Conservation (phyloP, 805 yeast genomes). For the Zygosaccharomyces kombuchaensis region DNA sequence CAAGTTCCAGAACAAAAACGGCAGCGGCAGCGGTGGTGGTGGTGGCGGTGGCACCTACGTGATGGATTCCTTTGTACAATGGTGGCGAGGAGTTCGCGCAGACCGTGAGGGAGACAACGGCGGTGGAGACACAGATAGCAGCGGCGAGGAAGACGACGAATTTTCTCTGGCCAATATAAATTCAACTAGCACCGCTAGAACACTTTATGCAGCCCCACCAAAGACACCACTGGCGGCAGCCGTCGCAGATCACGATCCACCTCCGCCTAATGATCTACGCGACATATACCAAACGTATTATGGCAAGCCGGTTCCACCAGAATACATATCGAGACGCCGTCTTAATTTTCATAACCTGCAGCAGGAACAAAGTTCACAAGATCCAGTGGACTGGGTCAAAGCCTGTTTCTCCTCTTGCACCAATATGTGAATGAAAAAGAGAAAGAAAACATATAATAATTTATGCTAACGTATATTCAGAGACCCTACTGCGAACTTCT, state of each 20-base stretch:
- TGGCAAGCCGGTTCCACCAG: constrained; percentile 12
- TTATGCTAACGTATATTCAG: neutral
- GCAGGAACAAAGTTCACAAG: constrained; percentile 3
- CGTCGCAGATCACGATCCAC: constrained; percentile 6
- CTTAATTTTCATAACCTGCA: constrained; percentile 3
- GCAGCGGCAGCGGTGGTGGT: neutral
- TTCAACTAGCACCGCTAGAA: neutral
- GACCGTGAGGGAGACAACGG: neutral
- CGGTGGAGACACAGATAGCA: neutral
- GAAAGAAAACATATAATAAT: neutral
- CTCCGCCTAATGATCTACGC: constrained; percentile 5
- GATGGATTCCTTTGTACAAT: constrained; percentile 1
- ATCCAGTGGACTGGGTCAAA: constrained; percentile 3
- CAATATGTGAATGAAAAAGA: neutral
- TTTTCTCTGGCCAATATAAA: constrained; percentile 6
- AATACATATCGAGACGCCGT: constrained; percentile 11
- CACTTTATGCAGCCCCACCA: constrained; percentile 7
- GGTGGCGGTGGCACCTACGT: neutral
- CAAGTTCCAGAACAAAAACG: neutral
- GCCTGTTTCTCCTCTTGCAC: constrained; percentile 7
- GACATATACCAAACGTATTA: constrained; percentile 11
- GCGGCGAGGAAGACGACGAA: constrained; percentile 7
- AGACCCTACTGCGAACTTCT: neutral
- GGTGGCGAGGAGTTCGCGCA: constrained; percentile 5
- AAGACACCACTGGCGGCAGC: constrained; percentile 7